A percentile compares a stretch with the other conserved stretches of the same genome.
Conservation (phyloP, 495 filamentous ascomycete genomes). For the Penicillium lagena region DNA sequence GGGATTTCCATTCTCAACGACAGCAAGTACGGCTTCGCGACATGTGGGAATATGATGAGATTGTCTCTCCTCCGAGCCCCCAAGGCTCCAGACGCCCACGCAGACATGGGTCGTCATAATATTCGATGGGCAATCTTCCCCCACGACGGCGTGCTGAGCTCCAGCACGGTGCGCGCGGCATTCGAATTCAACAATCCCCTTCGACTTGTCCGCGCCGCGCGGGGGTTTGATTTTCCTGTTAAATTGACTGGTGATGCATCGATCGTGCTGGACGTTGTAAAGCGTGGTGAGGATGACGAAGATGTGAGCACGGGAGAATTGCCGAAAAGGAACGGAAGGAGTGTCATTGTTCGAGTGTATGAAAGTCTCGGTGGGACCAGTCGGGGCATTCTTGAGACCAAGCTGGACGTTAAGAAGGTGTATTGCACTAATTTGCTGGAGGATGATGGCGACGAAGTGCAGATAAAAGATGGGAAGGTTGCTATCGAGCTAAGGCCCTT, state of each 20-base stretch:
- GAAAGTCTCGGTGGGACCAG: conserved; percentile 84
- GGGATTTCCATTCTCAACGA: conserved; percentile 94
- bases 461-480: conserved; percentile 42
- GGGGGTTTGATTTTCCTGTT: conserved; percentile 31
- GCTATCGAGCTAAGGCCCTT: conserved; percentile 71
- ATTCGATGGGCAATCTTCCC: conserved; percentile 92
- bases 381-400: conserved; percentile 57
- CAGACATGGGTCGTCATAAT: conserved; percentile 88
- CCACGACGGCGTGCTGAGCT: conserved; percentile 63
- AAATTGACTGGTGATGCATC: conserved; percentile 54
- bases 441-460: conserved; percentile 50
- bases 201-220: conserved; percentile 8
- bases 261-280: conserved; percentile 75
- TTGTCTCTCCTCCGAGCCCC: conserved; percentile 84
- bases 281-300: conserved; percentile 93
- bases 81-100: conserved; percentile 91
- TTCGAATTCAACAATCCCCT: conserved; percentile 88
- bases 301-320: conserved; percentile 71
- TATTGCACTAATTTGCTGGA: conserved; percentile 70
- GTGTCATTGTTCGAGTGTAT: conserved; percentile 78
- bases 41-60: conserved; percentile 84
- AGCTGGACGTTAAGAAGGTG: conserved; percentile 64
- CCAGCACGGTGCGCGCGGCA: conserved; percentile 72
- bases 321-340: conserved; percentile 60
- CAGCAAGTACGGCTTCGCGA: conserved; percentile 95